Percentiles rank a stretch among this genome's conserved stretches.
Evolutionary conservation across 2,329 filamentous ascomycete species (phyloP).

Genomic region (Penicillium thymicola): DNA sequence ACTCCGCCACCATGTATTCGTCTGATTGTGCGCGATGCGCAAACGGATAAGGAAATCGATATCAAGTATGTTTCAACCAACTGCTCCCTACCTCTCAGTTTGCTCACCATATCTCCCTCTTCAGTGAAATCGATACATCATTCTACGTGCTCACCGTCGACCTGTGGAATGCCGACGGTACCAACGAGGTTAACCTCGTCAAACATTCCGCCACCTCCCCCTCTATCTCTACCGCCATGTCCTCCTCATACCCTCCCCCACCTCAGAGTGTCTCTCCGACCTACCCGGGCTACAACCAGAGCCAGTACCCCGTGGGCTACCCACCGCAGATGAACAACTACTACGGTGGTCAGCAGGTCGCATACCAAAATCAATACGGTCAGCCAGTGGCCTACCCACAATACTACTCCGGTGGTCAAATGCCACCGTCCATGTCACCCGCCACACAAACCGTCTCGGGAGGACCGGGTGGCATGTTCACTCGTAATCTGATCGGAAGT

Average conservation of each 20-base stretch:
- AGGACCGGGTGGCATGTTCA: conserved; percentile 79
- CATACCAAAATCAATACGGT: conserved; percentile 36
- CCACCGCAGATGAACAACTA: conserved; percentile 37
- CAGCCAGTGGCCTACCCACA: conserved; percentile 33
- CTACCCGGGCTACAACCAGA: conserved; percentile 37
- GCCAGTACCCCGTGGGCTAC: conserved; percentile 40
- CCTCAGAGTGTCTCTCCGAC: conserved; percentile 39
- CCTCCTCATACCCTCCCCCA: conserved; percentile 66
- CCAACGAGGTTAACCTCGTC: conserved; percentile 65
- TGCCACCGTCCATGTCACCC: conserved; percentile 38
- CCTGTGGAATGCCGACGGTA: conserved; percentile 61
- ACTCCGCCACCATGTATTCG: conserved; percentile 91
- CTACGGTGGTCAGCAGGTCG: conserved; percentile 34
- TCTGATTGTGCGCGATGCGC: conserved; percentile 71
- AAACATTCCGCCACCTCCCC: conserved; percentile 64
- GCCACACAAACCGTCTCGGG: conserved; percentile 34
- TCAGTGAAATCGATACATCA: conserved; percentile 66
- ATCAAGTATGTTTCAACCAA: conserved; percentile 62
- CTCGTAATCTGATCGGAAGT: conserved; percentile 89
- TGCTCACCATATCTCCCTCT: conserved; percentile 1
- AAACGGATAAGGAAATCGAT: conserved; percentile 76
- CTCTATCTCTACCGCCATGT: conserved; percentile 76
- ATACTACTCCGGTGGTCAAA: conserved; percentile 31
- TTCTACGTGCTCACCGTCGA: conserved; percentile 69
- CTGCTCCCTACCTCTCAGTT: neutral